Percentiles rank a stretch among this genome's conserved stretches.
Evolutionary conservation across 495 filamentous ascomycete species (phyloP).

Genomic region (Penicillium pancosmium): DNA sequence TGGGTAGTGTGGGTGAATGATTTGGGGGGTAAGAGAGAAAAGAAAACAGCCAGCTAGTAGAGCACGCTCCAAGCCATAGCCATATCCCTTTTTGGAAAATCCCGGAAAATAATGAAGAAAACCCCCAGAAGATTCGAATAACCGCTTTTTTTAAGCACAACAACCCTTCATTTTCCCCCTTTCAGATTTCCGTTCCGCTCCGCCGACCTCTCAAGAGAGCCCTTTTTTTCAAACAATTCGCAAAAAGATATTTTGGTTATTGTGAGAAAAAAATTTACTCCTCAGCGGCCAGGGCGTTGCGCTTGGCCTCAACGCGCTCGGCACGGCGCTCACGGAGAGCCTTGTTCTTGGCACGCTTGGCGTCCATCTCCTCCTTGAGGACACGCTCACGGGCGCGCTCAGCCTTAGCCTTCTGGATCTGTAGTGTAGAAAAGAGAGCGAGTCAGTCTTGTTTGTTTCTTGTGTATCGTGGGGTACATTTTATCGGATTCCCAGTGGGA

Average conservation of each 20-base stretch:
- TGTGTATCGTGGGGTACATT: constrained; percentile 3
- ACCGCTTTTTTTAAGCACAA: constrained; percentile 17
- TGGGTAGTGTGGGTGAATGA: background rate
- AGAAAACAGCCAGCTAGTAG: constrained; percentile 9
- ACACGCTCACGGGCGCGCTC: constrained; percentile 93
- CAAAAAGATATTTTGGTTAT: constrained; percentile 28
- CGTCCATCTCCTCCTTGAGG: constrained; percentile 99
- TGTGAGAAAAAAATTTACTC: constrained; percentile 49
- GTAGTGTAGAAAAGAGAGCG: constrained; percentile 28
- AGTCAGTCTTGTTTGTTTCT: constrained; percentile 26
- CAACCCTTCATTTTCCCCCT: no score
- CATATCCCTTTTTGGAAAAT: background rate
- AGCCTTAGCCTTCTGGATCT: constrained; percentile 99
- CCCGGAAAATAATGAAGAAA: constrained; percentile 17
- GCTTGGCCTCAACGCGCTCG: constrained; percentile 87
- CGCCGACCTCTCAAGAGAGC: constrained; percentile 41
- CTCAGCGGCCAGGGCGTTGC: constrained; percentile 74
- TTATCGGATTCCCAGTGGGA: background rate
- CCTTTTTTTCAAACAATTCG: constrained; percentile 9
- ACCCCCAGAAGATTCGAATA: constrained; percentile 15
- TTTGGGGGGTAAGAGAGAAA: constrained; percentile 9
- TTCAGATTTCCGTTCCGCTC: constrained; percentile 50
- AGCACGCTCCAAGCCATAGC: no score
- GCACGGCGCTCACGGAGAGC: constrained; percentile 95
- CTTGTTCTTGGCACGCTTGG: constrained; percentile 99